Base-by-base conservation (phyloP, 495 filamentous ascomycete species). In the Antarctomyces pellizariae region DNA sequence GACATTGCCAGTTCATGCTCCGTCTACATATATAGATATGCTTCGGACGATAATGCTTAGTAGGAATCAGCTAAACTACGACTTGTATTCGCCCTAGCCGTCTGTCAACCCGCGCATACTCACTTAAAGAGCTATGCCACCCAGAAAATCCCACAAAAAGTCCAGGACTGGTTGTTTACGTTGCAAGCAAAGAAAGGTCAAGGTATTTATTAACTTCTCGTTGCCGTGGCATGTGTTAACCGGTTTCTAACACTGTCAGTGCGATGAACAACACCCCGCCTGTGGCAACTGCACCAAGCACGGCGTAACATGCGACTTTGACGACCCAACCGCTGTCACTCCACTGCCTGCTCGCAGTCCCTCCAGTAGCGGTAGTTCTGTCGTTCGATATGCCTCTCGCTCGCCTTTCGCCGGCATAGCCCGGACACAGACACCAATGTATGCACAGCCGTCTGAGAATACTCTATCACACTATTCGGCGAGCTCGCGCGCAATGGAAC, bases 281-380 rank as follows among this genome's bases (percentile, higher is more conserved):
- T 71, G 66, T 33, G 58, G 62, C 21, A 68, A 69, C 39, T 71
- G 66, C 45, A 40, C 54, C 16, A 71, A 68, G 33, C 66, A 71
- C 46, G 65, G 61, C 21, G 65, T 71, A 8, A 37, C 46, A 11
- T 71, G 66, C 43, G 66, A 71, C 37, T 71, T 69, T 33, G 57
- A 67, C 25, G 42, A 49, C 25, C 53, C 55, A 28, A 38, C 46
- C 25, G 38, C 44, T 18, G 40, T 45, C 16, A 20, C n/a, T n/a
- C n/a, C 28, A 5, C 14, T 33, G 7, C 23, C 37, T 13, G 24
- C 33, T 15, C 16, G 26, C 26, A 12, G 18, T 25, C 11, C 29
- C 31, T n/a, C n/a, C n/a, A n/a, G n/a, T n/a, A n/a, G n/a, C n/a
- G n/a, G n/a, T n/a, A n/a, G n/a, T n/a, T n/a, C n/a, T n/a, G n/a